A percentile compares a stretch with the other conserved stretches of the same genome.
These are phyloP conservation scores for Terfezia claveryi DNA, from an alignment of 495 filamentous ascomycete genomes.

Conservation along the genomic window DNA sequence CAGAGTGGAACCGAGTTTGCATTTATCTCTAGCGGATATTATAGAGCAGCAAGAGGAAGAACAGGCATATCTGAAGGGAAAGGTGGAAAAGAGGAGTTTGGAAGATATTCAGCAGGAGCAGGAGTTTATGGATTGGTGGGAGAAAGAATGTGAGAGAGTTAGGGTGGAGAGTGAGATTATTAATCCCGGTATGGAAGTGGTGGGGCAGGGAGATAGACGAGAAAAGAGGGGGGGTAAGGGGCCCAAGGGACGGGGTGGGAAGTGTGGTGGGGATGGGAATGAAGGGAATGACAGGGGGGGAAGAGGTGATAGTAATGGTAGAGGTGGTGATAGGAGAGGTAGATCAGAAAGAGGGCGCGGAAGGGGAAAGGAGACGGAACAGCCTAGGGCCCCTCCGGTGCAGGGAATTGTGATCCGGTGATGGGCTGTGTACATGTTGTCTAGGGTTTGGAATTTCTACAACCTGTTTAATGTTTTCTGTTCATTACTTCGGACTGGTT, in stretches of 20 bases:
- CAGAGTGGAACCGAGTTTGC: conserved; percentile 34
- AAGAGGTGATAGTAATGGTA: conserved; percentile 1
- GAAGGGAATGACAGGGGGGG: neutral
- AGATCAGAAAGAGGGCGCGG: neutral
- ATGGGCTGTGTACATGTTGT: neutral
- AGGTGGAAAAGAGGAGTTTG: conserved; percentile 62
- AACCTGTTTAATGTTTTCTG: too few species aligned
- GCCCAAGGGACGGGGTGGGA: neutral
- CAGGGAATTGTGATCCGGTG: neutral
- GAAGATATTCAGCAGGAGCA: conserved; percentile 92
- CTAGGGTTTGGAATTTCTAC: too few species aligned
- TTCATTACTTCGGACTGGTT: too few species aligned
- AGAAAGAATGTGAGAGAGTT: conserved; percentile 57
- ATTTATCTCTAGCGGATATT: conserved; percentile 67
- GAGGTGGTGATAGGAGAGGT: neutral
- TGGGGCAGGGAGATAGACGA: neutral
- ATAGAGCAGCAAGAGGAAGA: conserved; percentile 67
- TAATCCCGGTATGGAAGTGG: conserved; percentile 23
- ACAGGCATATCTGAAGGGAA: conserved; percentile 61
- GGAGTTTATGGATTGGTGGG: conserved; percentile 97
- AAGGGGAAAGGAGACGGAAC: neutral
- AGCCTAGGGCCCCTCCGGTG: neutral
- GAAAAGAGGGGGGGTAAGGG: neutral
- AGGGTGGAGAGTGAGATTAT: conserved; percentile 37
- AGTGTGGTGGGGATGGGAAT: neutral